phyloP scores from a whole-genome alignment of 1,139 yeast genomes.

The Entelexis sorbosivorans region DNA sequence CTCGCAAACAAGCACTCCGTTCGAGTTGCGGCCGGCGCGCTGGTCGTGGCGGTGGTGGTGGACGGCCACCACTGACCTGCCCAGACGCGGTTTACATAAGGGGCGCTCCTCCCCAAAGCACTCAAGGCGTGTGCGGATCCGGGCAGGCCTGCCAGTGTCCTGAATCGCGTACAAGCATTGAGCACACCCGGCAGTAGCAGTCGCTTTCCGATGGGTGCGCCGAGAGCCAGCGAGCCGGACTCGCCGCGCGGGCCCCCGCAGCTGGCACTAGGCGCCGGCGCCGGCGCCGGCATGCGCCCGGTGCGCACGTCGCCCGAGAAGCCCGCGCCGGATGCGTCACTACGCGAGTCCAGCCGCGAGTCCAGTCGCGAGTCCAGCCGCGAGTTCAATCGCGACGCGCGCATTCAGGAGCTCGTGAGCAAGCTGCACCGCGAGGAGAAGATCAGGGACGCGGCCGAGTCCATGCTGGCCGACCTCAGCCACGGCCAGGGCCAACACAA shows the following conservation, averaged over 20 bases:
- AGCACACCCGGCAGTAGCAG: background rate
- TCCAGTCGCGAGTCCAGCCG: conserved; percentile 6
- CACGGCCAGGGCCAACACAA: conserved; percentile 11
- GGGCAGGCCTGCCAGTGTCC: background rate
- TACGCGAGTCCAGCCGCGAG: background rate
- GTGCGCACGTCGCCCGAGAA: conserved; percentile 6
- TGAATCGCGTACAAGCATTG: background rate
- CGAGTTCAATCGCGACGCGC: conserved; percentile 2
- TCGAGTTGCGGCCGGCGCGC: background rate
- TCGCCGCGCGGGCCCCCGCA: conserved; percentile 4
- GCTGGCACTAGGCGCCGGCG: background rate
- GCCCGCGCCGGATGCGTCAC: conserved; percentile 7
- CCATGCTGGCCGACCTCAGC: conserved; percentile 31
- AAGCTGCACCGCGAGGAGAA: conserved; percentile 34
- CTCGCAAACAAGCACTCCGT: background rate
- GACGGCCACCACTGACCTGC: background rate
- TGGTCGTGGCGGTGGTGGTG: no score
- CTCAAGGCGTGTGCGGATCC: background rate
- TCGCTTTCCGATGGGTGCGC: background rate
- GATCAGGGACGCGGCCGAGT: conserved; percentile 36
- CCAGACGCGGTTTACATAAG: conserved; percentile 3
- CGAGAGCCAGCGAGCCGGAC: conserved; percentile 6
- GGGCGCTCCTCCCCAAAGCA: background rate
- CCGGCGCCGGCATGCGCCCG: background rate
- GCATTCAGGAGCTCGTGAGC: conserved; percentile 27